Evolutionary conservation across 2,329 filamentous ascomycete genomes (phyloP).

Genomic region (Arthrobotrys iridis): DNA sequence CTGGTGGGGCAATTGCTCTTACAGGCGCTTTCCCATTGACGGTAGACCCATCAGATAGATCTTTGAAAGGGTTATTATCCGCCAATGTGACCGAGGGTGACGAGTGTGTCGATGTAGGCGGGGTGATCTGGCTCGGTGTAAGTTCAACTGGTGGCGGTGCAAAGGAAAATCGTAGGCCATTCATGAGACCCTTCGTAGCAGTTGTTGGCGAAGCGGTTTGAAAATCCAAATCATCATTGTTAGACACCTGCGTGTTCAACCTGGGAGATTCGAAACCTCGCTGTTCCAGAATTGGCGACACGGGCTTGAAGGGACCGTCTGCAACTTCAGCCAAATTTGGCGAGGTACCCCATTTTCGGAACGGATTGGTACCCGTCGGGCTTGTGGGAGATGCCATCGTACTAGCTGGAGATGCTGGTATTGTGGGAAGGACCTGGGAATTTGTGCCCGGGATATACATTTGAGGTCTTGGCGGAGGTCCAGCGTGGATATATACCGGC

Average conservation of each 20-base stretch:
- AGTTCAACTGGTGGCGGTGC: slow-evolving; percentile 44
- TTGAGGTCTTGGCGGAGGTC: slow-evolving; percentile 33
- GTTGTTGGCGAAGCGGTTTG: slow-evolving; percentile 44
- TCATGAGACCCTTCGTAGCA: slow-evolving; percentile 44
- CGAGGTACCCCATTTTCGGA: slow-evolving; percentile 41
- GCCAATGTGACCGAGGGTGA: slow-evolving; percentile 36
- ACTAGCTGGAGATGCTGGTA: slow-evolving; percentile 42
- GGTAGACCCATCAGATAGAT: slow-evolving; percentile 1
- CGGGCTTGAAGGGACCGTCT: slow-evolving; percentile 43
- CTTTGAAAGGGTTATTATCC: slow-evolving; percentile 41
- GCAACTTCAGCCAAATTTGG: slow-evolving; percentile 32
- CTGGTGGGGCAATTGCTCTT: slow-evolving; percentile 43
- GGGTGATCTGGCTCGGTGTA: slow-evolving; percentile 23
- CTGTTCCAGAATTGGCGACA: slow-evolving; percentile 45
- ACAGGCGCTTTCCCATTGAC: slow-evolving; percentile 1
- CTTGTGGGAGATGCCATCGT: slow-evolving; percentile 38
- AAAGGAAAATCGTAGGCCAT: slow-evolving; percentile 44
- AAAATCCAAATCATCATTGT: slow-evolving; percentile 4
- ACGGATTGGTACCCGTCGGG: slow-evolving; percentile 41
- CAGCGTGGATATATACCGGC: slow-evolving; percentile 5
- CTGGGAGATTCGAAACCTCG: slow-evolving; percentile 33
- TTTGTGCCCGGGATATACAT: slow-evolving; percentile 52
- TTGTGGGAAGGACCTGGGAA: slow-evolving; percentile 47
- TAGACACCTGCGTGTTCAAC: slow-evolving; percentile 16
- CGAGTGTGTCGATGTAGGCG: slow-evolving; percentile 37